Conservation (phyloP, 164 flowering plant genomes). For the Berberis thunbergii region DNA sequence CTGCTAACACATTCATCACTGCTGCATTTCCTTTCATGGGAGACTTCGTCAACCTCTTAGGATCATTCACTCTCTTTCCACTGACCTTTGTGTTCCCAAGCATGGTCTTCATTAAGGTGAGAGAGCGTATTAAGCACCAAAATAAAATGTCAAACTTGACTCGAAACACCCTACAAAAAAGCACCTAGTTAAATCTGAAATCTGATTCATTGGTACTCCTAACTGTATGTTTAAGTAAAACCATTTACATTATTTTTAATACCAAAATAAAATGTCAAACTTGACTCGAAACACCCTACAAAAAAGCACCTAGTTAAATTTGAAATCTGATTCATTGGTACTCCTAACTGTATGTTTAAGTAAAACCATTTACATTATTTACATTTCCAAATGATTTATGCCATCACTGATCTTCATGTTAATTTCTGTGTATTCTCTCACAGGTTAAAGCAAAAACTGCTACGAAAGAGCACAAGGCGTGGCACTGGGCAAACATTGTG, state of each 20-base stretch:
- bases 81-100: constrained; percentile 53
- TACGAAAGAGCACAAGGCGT: constrained; percentile 17
- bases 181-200: not conserved
- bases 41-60: constrained; percentile 46
- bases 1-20: constrained; percentile 29
- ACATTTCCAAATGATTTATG: not conserved
- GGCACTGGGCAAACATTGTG: constrained; percentile 39
- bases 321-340: not conserved
- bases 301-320: not conserved
- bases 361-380: too few species aligned
- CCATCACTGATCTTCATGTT: too few species aligned
- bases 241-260: too few species aligned
- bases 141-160: too few species aligned
- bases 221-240: too few species aligned
- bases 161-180: not conserved
- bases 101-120: constrained; percentile 44
- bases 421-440: not conserved
- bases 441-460: constrained; percentile 38
- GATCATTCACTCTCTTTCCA: constrained; percentile 37
- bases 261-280: too few species aligned
- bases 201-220: not conserved
- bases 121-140: too few species aligned
- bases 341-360: too few species aligned
- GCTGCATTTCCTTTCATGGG: constrained; percentile 56
- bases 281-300: not conserved